These are phyloP conservation scores for Elymus sibiricus DNA, from an alignment of 176 grass and related monocot species.

Conservation along the genomic window DNA sequence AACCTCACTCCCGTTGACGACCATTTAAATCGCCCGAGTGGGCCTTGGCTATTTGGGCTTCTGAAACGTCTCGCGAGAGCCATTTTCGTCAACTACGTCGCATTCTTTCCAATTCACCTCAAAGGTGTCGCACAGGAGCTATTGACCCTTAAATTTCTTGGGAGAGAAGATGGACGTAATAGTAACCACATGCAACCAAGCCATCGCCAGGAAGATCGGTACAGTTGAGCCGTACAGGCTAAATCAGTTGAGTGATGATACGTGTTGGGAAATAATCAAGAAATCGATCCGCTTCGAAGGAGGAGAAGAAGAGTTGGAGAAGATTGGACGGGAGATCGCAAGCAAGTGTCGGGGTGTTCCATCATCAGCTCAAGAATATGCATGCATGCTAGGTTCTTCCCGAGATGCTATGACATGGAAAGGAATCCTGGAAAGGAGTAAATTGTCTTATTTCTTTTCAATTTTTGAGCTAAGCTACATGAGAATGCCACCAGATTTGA, in stretches of 20 bases:
- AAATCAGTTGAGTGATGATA: not conserved
- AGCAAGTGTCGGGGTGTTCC: not conserved
- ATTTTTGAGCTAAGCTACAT: not conserved
- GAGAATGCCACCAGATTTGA: not conserved
- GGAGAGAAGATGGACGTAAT: not conserved
- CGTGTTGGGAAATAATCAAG: not conserved
- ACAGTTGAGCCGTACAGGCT: not conserved
- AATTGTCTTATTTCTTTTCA: not conserved
- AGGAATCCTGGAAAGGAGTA: rapidly evolving
- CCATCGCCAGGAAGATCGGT: not conserved
- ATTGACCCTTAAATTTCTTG: not conserved
- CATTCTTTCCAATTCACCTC: too few species aligned
- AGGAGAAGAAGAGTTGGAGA: not conserved
- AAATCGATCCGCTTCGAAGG: not conserved
- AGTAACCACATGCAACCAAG: not conserved
- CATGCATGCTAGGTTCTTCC: not conserved
- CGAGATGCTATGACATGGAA: not conserved
- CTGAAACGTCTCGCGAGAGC: too few species aligned
- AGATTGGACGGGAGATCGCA: not conserved
- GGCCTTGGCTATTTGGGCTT: too few species aligned
- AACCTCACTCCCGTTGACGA: too few species aligned
- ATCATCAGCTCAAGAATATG: rapidly evolving
- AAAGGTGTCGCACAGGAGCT: too few species aligned
- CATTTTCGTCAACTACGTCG: too few species aligned
- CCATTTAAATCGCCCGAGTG: too few species aligned